phyloP scores from a whole-genome alignment of 2,329 filamentous ascomycete species.

The Pseudogymnoascus sp. region DNA sequence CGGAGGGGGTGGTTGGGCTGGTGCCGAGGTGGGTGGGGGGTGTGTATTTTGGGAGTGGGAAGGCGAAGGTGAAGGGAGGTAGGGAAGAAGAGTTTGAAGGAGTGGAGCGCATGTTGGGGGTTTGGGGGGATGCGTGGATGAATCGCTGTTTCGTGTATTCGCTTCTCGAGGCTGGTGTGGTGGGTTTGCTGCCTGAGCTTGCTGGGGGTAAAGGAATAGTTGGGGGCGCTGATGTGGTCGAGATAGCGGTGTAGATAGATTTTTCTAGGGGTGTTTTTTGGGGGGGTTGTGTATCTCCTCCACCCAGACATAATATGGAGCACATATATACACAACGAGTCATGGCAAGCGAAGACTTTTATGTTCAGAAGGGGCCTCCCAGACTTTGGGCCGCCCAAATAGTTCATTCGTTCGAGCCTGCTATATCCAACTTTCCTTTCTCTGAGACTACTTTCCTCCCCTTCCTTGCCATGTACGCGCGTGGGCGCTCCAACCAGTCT shows the following conservation, averaged over 20 bases:
- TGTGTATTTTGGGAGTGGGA: constrained; percentile 36
- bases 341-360: neutral
- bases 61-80: constrained; percentile 25
- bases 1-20: constrained; percentile 45
- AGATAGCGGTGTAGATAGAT: neutral
- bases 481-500: neutral
- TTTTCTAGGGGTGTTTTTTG: neutral
- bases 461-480: neutral
- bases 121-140: constrained; percentile 76
- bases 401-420: neutral
- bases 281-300: neutral
- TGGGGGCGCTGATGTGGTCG: constrained; percentile 52
- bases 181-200: constrained; percentile 78
- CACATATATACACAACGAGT: neutral
- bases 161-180: constrained; percentile 73
- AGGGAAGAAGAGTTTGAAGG: constrained; percentile 26
- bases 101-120: constrained; percentile 55
- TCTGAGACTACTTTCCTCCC: neutral
- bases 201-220: constrained; percentile 62
- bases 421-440: neutral
- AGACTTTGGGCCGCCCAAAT: neutral
- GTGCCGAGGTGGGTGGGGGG: constrained; percentile 34
- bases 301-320: neutral
- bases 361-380: constrained; percentile 2
- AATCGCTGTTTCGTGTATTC: constrained; percentile 88